These are phyloP conservation scores for Rhododendron mucronatum DNA, from an alignment of 148 eudicot genomes.

Conservation along the genomic window DNA sequence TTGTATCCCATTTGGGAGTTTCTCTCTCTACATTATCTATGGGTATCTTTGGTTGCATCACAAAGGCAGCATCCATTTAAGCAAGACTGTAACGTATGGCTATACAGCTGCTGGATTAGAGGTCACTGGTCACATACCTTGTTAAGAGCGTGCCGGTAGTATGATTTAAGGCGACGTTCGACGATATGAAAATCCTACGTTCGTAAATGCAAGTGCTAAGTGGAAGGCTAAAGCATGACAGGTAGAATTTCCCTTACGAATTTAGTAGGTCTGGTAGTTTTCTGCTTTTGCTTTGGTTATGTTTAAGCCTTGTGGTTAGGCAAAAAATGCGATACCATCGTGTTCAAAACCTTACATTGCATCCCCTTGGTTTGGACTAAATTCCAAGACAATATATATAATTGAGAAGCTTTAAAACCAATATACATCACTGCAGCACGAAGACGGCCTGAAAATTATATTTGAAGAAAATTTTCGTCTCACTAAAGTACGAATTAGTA, in stretches of 20 bases:
- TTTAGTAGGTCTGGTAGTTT: not conserved
- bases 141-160: slow-evolving; percentile 90
- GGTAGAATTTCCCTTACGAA: slow-evolving; percentile 31
- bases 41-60: too few relatives aligned
- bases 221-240: slow-evolving; percentile 91
- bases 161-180: slow-evolving; percentile 88
- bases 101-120: slow-evolving; percentile 89
- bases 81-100: slow-evolving; percentile 83
- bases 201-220: slow-evolving; percentile 55
- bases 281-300: not conserved
- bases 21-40: too few relatives aligned
- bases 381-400: not conserved
- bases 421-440: too few relatives aligned
- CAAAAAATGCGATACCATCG: not conserved
- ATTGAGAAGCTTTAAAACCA: too few relatives aligned
- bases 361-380: slow-evolving; percentile 19
- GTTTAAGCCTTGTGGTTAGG: not conserved
- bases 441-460: not conserved
- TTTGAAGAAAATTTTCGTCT: not conserved
- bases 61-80: slow-evolving; percentile 82
- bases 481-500: not conserved
- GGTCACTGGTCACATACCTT: slow-evolving; percentile 87
- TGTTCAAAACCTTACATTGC: not conserved
- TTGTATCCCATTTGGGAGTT: too few relatives aligned
- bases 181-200: slow-evolving; percentile 75